Evolutionary conservation across 2,329 filamentous ascomycete genomes (phyloP), one percentile per base, ranked within the genome.

Genomic region (Claviceps paspali): DNA sequence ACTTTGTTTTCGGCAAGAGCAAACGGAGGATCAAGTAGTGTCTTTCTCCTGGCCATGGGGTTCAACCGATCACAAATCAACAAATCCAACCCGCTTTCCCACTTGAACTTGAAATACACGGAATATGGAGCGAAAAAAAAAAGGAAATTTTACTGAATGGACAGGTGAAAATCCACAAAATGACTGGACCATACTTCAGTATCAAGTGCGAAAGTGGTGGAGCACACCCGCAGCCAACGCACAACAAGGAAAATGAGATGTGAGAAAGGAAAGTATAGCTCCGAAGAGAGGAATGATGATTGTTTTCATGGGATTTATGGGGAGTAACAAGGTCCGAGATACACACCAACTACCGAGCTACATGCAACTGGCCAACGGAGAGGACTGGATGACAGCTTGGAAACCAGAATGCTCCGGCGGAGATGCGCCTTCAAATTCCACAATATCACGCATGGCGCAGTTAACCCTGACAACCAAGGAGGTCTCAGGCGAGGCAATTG

Each of bases 381-480:
- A 37, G 17, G 15, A 18, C 24, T 12, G 7, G 31, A 39, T 31
- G 24, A 23, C 5, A 26, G 15, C 19, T 24, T 18, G 18, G 34
- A 34, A 32, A 14, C 6, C 12, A 42, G 43, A 39, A 38, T 41
- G 42, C 42, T 38, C 38, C 43, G 35, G 38, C 33, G n/a, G 29
- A 24, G 33, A 28, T 30, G 38, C 40, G 33, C 29, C 41, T 45
- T 38, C 40, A 41, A 44, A 43, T 44, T 24, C 29, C 48, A 45
- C 51, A 54, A 19, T 50, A 45, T 38, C 44, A 48, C 57, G 55
- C 54, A 58, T 56, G 53, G n/a, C n/a, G n/a, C n/a, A n/a, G n/a
- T n/a, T n/a, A 50, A 49, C 52, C 57, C 56, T 54, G 55, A 55
- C 53, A 53, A 49, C 33, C 29, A n/a, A 34, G 51, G 55, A 53